Evolutionary conservation across 1,284 basidiomycete species (phyloP), one percentile per base, ranked within the genome.

Genomic region (Ustilago sp.): DNA sequence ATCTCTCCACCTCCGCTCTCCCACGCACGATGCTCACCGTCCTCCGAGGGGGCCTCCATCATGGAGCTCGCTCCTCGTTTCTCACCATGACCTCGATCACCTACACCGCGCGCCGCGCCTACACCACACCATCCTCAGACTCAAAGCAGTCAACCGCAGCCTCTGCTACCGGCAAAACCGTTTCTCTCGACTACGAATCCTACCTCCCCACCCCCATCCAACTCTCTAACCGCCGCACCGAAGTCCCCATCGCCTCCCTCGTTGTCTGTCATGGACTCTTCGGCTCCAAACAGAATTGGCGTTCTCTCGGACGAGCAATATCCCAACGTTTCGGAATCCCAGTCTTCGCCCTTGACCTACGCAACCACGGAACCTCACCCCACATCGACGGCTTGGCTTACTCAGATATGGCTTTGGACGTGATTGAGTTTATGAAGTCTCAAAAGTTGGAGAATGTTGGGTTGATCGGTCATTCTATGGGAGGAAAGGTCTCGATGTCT

Each of bases 391-490:
- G 90, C 0, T 92, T 93, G 89, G 90, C 89, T 17, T 94, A 94
- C 66, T 47, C 63, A 2, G 86, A 86, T 59, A 92, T 94, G 91
- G 93, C 93, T 2, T 83, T 86, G 9, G 93, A 94, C 79, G 89
- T 94, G 34, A 84, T 91, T 12, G 87, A 90, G 4, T 89, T 89
- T 77, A 79, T 89, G 64, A 41, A 82, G 5, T 81, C 87, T 31
- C 83, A 86, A 3, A 74, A 82, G 4, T 81, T 89, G 8, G 73
- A 68, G 11, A 78, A 92, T n/a, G 88, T 93, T 31, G 89, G 91
- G 0, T 88, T 95, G 3, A 87, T 94, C 8, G 94, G 93, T 0
- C 94, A 94, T 82, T 94, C 93, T 2, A 94, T 95, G 93, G 94
- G 94, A 65, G 94, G 94, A 13, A 95, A 95, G 86, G 92, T 91